phyloP scores from a whole-genome alignment of 805 yeast species.

The Candida loeiensis region DNA sequence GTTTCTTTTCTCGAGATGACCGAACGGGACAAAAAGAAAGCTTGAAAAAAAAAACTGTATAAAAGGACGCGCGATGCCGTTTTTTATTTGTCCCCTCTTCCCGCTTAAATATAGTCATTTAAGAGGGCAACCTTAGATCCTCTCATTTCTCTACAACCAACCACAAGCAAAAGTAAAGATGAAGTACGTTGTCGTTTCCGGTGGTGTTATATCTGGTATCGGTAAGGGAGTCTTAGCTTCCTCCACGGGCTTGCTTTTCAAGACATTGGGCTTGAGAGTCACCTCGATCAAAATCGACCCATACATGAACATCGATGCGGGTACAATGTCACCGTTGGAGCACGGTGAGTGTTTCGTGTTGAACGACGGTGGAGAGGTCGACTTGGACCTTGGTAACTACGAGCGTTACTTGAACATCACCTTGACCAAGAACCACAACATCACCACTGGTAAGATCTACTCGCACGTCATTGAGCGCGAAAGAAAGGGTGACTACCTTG shows the following conservation, averaged over 20 bases:
- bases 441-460: constrained; percentile 97
- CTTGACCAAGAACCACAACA: constrained; percentile 89
- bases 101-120: constrained; percentile 42
- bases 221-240: constrained; percentile 99
- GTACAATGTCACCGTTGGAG: constrained; percentile 98
- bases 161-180: constrained; percentile 34
- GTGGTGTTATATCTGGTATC: constrained; percentile 99
- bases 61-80: constrained; percentile 10
- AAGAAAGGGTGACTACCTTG: constrained; percentile 95
- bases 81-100: constrained; percentile 29
- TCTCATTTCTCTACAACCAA: constrained; percentile 5
- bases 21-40: constrained; percentile 2
- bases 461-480: constrained; percentile 90
- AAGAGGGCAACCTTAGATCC: constrained; percentile 35
- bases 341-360: constrained; percentile 98
- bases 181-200: constrained; percentile 99
- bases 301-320: constrained; percentile 98
- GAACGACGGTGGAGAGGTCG: constrained; percentile 99
- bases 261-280: constrained; percentile 90
- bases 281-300: constrained; percentile 99
- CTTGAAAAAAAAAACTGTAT: constrained; percentile 10
- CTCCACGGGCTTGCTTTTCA: constrained; percentile 90
- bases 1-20: constrained; percentile 8
- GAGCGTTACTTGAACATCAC: constrained; percentile 95
- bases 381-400: constrained; percentile 95